Percentiles rank a stretch among this genome's conserved stretches.
Conservation (phyloP, 768 basidiomycete species). For the Amanita pallidorosea region DNA sequence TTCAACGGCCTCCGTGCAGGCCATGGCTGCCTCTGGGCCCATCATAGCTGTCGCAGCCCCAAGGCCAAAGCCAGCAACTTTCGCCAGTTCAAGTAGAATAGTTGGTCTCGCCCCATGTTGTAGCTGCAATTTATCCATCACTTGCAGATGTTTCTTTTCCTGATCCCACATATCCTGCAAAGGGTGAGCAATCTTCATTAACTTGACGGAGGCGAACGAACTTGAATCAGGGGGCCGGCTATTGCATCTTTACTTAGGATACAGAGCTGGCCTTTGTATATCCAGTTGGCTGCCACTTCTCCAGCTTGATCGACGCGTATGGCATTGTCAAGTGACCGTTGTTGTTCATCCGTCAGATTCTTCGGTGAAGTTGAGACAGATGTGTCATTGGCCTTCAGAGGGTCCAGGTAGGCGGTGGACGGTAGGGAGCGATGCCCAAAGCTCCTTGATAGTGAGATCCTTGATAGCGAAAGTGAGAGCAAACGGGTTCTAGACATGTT, state of each 20-base stretch:
- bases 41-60: slow-evolving; percentile 79
- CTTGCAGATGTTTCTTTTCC: slow-evolving; percentile 82
- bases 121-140: slow-evolving; percentile 75
- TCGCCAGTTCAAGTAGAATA: slow-evolving; percentile 72
- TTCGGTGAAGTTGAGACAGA: slow-evolving; percentile 46
- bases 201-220: slow-evolving; percentile 18
- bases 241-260: slow-evolving; percentile 52
- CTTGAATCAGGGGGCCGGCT: slow-evolving; percentile 65
- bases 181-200: not conserved
- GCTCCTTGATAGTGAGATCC: not conserved
- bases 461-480: not conserved
- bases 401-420: not conserved
- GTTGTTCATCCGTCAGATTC: slow-evolving; percentile 38
- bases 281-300: slow-evolving; percentile 93
- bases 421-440: not conserved
- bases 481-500: not conserved
- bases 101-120: slow-evolving; percentile 87
- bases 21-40: slow-evolving; percentile 94
- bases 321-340: slow-evolving; percentile 45
- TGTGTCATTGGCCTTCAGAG: not conserved
- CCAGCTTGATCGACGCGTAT: slow-evolving; percentile 93
- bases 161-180: slow-evolving; percentile 93
- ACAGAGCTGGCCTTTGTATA: slow-evolving; percentile 81
- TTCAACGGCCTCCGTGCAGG: slow-evolving; percentile 96
- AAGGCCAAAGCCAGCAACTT: slow-evolving; percentile 77